Percentiles rank a stretch among this genome's conserved stretches.
phyloP scores from a whole-genome alignment of 2,329 filamentous ascomycete genomes.

The Aspergillus thermomutatus region DNA sequence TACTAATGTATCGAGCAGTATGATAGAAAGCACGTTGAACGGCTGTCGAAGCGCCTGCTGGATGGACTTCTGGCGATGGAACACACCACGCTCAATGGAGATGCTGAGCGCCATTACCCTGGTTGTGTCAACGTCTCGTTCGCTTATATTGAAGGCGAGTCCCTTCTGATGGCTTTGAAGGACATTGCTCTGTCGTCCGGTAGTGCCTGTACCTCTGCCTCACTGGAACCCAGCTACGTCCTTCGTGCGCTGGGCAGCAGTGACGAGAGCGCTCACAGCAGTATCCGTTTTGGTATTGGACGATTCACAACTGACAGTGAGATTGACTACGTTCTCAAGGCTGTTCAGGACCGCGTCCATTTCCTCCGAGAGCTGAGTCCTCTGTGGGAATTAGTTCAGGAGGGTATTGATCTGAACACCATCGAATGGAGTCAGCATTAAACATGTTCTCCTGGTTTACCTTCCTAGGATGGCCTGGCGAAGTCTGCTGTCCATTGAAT shows the following conservation, averaged over 20 bases:
- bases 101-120: conserved; percentile 78
- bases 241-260: conserved; percentile 91
- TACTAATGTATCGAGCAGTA: conserved; percentile 60
- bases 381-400: conserved; percentile 95
- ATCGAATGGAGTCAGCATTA: conserved; percentile 96
- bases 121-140: conserved; percentile 98
- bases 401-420: conserved; percentile 89
- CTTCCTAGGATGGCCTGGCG: conserved; percentile 8
- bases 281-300: conserved; percentile 95
- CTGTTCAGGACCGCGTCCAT: conserved; percentile 82
- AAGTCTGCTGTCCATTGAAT: conserved; percentile 6
- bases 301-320: conserved; percentile 93
- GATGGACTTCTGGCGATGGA: conserved; percentile 83
- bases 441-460: conserved; percentile 6
- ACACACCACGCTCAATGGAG: conserved; percentile 89
- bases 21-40: conserved; percentile 78
- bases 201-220: conserved; percentile 95
- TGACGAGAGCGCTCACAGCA: conserved; percentile 95
- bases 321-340: conserved; percentile 96
- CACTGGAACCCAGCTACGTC: conserved; percentile 93
- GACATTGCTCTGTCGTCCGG: conserved; percentile 96
- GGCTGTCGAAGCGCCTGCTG: conserved; percentile 77
- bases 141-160: conserved; percentile 97
- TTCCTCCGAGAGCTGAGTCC: conserved; percentile 94
- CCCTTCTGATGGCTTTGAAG: conserved; percentile 95